A percentile compares a stretch with the other conserved stretches of the same genome.
Evolutionary conservation across 2,329 filamentous ascomycete species (phyloP).

Genomic region (Colletotrichum karsti): DNA sequence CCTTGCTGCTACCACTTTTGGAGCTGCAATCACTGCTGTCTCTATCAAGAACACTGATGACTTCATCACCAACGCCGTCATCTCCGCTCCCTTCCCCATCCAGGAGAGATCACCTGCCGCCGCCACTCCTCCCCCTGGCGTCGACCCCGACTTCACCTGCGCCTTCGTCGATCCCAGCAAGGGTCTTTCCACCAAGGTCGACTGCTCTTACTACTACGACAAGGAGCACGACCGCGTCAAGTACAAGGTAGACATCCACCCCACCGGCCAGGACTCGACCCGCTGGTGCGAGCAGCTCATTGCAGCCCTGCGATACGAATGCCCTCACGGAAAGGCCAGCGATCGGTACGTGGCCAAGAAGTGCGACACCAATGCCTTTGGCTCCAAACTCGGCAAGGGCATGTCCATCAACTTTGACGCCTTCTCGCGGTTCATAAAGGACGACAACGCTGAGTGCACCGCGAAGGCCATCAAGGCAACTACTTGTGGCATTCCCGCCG

Average conservation of each 20-base stretch:
- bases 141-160: neutral
- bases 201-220: neutral
- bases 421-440: neutral
- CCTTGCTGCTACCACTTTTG: neutral
- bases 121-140: neutral
- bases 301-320: neutral
- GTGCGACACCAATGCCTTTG: neutral
- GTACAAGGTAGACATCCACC: conserved; percentile 5
- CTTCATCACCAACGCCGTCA: neutral
- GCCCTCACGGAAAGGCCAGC: neutral
- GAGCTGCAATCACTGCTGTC: neutral
- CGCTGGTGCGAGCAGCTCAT: neutral
- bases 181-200: neutral
- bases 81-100: neutral
- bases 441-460: neutral
- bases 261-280: neutral
- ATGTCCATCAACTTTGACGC: neutral
- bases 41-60: neutral
- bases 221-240: neutral
- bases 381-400: neutral
- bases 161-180: neutral
- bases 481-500: neutral
- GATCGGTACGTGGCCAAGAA: neutral
- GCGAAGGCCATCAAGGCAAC: neutral
- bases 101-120: neutral